Evolutionary conservation across 1,284 basidiomycete genomes (phyloP).

Genomic region (Sphagnurus paluster): DNA sequence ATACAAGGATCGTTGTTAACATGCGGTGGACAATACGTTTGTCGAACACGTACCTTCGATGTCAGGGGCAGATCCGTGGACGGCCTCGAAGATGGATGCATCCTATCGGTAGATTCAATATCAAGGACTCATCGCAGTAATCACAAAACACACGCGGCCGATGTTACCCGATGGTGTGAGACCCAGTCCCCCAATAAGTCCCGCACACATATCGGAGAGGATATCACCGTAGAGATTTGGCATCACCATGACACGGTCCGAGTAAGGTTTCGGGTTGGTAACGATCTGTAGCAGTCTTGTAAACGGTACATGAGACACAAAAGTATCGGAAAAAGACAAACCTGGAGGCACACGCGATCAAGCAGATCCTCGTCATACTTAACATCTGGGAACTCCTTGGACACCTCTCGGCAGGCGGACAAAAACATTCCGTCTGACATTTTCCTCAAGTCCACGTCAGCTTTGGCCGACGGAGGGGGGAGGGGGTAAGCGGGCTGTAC

Average conservation of each 20-base stretch:
- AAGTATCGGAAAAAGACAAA: conserved; percentile 28
- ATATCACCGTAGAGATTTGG: conserved; percentile 99
- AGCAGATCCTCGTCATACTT: conserved; percentile 96
- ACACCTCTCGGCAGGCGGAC: conserved; percentile 94
- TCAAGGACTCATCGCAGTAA: not conserved
- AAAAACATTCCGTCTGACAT: conserved; percentile 99
- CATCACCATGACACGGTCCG: conserved; percentile 99
- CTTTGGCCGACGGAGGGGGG: not conserved
- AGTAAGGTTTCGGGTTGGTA: conserved; percentile 91
- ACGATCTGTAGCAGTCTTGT: conserved; percentile 58
- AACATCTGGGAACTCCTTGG: conserved; percentile 95
- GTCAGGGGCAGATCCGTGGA: conserved; percentile 94
- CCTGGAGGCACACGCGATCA: conserved; percentile 95
- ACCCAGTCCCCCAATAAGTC: conserved; percentile 96
- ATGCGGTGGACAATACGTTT: conserved; percentile 20
- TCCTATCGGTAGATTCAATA: conserved; percentile 57
- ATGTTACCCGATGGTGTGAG: conserved; percentile 99
- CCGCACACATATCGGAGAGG: conserved; percentile 98
- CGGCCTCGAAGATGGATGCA: conserved; percentile 99
- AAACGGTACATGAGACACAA: conserved; percentile 4
- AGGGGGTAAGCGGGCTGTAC: conserved; percentile 24
- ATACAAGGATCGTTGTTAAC: conserved; percentile 21
- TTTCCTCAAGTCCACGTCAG: conserved; percentile 60
- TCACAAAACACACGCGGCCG: conserved; percentile 65
- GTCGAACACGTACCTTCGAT: conserved; percentile 62